Conservation (phyloP, 2,329 filamentous ascomycete genomes). For the Knufia fluminis region DNA sequence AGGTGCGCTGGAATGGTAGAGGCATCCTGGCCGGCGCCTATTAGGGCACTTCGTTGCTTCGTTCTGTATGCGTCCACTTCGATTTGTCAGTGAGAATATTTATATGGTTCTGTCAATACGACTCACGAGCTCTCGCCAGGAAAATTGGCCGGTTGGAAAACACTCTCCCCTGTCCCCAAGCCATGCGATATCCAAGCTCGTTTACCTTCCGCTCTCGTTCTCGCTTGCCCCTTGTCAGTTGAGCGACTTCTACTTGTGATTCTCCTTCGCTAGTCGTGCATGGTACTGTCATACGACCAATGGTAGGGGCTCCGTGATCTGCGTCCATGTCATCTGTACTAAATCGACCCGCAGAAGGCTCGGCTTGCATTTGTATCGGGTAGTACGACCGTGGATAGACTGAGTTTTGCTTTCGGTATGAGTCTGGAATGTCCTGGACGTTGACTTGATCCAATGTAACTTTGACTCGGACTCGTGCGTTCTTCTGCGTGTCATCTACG, state of each 20-base stretch:
- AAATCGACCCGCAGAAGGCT: constrained; percentile 59
- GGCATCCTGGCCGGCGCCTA: constrained; percentile 67
- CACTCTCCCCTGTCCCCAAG: constrained; percentile 87
- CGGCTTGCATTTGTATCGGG: constrained; percentile 76
- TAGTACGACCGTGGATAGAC: constrained; percentile 90
- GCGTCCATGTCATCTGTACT: constrained; percentile 58
- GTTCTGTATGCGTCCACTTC: constrained; percentile 88
- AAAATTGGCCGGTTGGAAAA: constrained; percentile 82
- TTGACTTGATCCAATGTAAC: constrained; percentile 90
- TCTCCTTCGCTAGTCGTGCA: constrained; percentile 60
- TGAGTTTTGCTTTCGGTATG: constrained; percentile 79
- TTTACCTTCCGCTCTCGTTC: constrained; percentile 84
- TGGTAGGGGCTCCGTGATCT: constrained; percentile 27
- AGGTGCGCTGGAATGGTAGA: constrained; percentile 70
- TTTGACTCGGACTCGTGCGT: constrained; percentile 72
- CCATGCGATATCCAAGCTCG: constrained; percentile 89
- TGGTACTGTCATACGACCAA: constrained; percentile 46
- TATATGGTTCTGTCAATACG: constrained; percentile 6
- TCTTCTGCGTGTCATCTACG: constrained; percentile 78
- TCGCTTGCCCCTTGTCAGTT: constrained; percentile 59
- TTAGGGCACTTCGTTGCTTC: constrained; percentile 76
- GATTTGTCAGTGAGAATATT: constrained; percentile 10
- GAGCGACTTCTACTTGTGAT: constrained; percentile 64
- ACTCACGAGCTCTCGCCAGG: constrained; percentile 82
- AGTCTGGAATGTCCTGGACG: constrained; percentile 92